phyloP scores from a whole-genome alignment of 768 basidiomycete genomes.

The Dioszegia aurantiaca region DNA sequence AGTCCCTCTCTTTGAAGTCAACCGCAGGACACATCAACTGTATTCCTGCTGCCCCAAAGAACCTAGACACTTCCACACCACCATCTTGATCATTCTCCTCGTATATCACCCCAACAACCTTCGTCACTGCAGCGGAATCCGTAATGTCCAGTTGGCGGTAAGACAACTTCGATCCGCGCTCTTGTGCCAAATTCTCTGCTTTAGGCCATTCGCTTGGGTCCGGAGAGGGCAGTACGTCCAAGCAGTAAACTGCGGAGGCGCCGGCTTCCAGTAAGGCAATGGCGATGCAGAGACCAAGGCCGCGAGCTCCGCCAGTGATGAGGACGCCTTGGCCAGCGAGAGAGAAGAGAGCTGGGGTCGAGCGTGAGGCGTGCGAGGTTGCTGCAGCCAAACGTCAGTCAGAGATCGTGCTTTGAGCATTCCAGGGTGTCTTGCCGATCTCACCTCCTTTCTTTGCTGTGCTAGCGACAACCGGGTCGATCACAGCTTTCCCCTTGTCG shows the following conservation, averaged over 20 bases:
- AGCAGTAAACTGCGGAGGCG: conserved; percentile 29
- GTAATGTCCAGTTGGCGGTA: conserved; percentile 33
- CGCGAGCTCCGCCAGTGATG: conserved; percentile 45
- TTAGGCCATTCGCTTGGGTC: conserved; percentile 29
- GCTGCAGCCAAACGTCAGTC: background rate
- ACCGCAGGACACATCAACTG: conserved; percentile 28
- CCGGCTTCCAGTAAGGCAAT: conserved; percentile 40
- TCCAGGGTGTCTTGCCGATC: background rate
- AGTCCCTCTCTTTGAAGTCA: conserved; percentile 26
- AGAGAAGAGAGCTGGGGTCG: conserved; percentile 34
- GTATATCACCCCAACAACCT: conserved; percentile 13
- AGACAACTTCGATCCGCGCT: conserved; percentile 12
- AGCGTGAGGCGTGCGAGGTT: background rate
- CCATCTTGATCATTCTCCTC: conserved; percentile 17
- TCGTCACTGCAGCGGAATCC: conserved; percentile 14
- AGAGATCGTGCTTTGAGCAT: background rate
- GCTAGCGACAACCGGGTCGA: background rate
- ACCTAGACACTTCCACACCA: conserved; percentile 9
- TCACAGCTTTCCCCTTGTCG: background rate
- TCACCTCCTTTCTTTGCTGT: background rate
- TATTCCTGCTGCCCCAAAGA: conserved; percentile 33
- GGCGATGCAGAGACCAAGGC: conserved; percentile 44
- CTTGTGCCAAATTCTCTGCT: conserved; percentile 15
- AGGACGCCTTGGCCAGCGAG: conserved; percentile 34
- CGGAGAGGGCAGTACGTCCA: conserved; percentile 40